Evolutionary conservation across 257 asterid species (phyloP).

Genomic region (Ophiorrhiza pumila): DNA sequence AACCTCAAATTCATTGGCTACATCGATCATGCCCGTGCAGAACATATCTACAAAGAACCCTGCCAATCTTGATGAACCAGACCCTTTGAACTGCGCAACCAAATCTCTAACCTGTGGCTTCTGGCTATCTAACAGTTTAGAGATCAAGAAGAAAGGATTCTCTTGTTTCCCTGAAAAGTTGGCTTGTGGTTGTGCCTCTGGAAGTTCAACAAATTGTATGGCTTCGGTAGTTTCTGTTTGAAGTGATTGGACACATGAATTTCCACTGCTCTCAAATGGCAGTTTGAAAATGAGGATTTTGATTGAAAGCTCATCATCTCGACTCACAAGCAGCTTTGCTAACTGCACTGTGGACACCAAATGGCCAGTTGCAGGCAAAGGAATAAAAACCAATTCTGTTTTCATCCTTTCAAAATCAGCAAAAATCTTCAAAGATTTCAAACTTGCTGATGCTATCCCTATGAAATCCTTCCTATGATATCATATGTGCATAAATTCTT

Average conservation of each 20-base stretch:
- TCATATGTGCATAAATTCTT: not conserved
- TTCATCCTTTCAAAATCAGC: slow-evolving; percentile 20
- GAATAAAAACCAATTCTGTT: slow-evolving; percentile 49
- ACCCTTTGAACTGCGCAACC: slow-evolving; percentile 19
- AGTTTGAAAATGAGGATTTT: slow-evolving; percentile 39
- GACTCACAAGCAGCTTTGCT: slow-evolving; percentile 50
- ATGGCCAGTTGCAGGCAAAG: slow-evolving; percentile 59
- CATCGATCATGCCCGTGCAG: slow-evolving; percentile 45
- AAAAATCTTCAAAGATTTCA: not conserved
- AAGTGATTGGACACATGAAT: slow-evolving; percentile 12
- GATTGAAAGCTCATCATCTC: slow-evolving; percentile 38
- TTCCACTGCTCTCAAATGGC: slow-evolving; percentile 23
- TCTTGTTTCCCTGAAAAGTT: not conserved
- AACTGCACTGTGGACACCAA: slow-evolving; percentile 45
- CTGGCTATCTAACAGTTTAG: slow-evolving; percentile 27
- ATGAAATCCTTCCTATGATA: not conserved
- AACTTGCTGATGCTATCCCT: not conserved
- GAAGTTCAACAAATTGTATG: slow-evolving; percentile 24
- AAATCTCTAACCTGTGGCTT: slow-evolving; percentile 20
- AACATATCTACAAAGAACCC: slow-evolving; percentile 59
- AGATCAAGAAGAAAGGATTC: not conserved
- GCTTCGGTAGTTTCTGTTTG: slow-evolving; percentile 7
- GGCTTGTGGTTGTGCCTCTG: not conserved
- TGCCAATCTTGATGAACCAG: not conserved
- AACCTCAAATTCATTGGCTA: slow-evolving; percentile 44